phyloP scores from a whole-genome alignment of 352 stramenopile species.

The Ophiocytium majus region DNA sequence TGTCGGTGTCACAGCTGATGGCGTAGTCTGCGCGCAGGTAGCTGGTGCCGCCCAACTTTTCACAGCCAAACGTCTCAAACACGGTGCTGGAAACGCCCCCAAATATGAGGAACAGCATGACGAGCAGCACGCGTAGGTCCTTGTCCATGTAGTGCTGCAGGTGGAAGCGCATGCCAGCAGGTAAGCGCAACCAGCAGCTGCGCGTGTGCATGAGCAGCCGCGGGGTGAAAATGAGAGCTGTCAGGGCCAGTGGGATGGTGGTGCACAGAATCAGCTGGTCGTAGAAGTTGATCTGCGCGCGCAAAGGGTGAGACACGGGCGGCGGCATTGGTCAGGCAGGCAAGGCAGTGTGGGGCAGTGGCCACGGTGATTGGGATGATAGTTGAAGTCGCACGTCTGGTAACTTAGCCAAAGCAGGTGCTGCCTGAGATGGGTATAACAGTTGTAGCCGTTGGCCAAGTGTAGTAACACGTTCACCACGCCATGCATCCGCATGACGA shows the following conservation, averaged over 20 bases:
- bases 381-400: too few relatives aligned
- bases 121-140: conserved; percentile 31
- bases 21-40: conserved; percentile 41
- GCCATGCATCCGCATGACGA: too few relatives aligned
- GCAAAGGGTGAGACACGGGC: too few relatives aligned
- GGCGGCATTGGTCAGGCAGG: too few relatives aligned
- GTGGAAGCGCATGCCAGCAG: not conserved
- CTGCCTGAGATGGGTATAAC: too few relatives aligned
- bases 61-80: conserved; percentile 43
- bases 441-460: too few relatives aligned
- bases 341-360: too few relatives aligned
- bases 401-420: too few relatives aligned
- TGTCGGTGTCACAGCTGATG: conserved; percentile 29
- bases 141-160: not conserved
- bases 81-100: conserved; percentile 20
- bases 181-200: not conserved
- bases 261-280: conserved; percentile 40
- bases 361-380: too few relatives aligned
- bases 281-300: too few relatives aligned
- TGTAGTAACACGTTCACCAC: too few relatives aligned
- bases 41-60: conserved; percentile 30
- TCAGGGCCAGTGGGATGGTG: not conserved
- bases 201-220: not conserved
- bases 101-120: conserved; percentile 39
- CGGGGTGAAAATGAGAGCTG: not conserved